Conservation (phyloP, 371 early-diverging fungal species). For the Lichtheimia ornata region DNA sequence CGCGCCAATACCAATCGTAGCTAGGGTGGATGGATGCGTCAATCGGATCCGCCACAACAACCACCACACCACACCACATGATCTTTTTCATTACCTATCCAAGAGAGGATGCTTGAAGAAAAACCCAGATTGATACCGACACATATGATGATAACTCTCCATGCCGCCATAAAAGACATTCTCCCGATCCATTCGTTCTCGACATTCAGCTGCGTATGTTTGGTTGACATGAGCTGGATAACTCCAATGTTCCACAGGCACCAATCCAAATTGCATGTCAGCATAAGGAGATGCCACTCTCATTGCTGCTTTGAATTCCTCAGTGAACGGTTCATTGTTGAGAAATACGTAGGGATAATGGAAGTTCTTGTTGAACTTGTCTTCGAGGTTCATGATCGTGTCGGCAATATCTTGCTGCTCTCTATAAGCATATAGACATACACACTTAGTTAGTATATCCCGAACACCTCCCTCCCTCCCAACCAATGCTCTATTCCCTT, state of each 20-base stretch:
- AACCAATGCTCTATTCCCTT: not conserved
- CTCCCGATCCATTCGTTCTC: slow-evolving; percentile 43
- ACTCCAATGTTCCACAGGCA: slow-evolving; percentile 74
- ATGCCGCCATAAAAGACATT: slow-evolving; percentile 41
- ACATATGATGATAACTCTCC: slow-evolving; percentile 65
- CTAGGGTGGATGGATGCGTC: slow-evolving; percentile 23
- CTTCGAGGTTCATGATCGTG: slow-evolving; percentile 43
- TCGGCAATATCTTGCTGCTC: slow-evolving; percentile 45
- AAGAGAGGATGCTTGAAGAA: slow-evolving; percentile 85
- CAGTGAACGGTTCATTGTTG: slow-evolving; percentile 47
- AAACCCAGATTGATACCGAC: slow-evolving; percentile 87
- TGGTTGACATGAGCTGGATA: slow-evolving; percentile 70
- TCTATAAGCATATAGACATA: slow-evolving; percentile 15
- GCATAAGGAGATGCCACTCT: slow-evolving; percentile 48
- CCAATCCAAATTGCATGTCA: slow-evolving; percentile 69
- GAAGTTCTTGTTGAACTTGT: slow-evolving; percentile 53
- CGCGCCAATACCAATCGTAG: slow-evolving; percentile 90
- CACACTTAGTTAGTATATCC: slow-evolving; percentile 6
- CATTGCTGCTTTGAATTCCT: slow-evolving; percentile 46
- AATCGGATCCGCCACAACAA: not conserved
- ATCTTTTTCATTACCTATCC: slow-evolving; percentile 55
- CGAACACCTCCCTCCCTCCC: not conserved
- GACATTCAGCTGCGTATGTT: slow-evolving; percentile 55
- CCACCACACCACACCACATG: no score
- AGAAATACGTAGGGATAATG: slow-evolving; percentile 53